Base-by-base conservation (phyloP, 495 filamentous ascomycete genomes). In the Aspergillus panamensis region DNA sequence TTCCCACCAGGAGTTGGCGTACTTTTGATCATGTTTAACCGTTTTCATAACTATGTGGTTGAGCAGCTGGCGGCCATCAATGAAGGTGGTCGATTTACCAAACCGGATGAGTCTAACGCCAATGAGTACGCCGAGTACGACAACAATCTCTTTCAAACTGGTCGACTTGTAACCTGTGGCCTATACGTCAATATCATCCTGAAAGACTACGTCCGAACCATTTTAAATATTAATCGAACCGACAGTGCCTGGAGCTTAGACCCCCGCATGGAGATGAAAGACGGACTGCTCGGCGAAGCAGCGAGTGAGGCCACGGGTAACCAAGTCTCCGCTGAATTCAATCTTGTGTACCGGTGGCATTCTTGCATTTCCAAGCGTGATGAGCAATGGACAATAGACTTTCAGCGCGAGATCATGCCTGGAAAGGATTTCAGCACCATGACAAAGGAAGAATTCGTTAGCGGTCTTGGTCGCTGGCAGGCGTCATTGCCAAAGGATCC, bases 1-100 rank as follows among this genome's bases (percentile, higher is more conserved):
- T 89, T 91, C 57, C 92, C 92, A 1, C 90, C 91, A 0, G 92
- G 92, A 13, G 91, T 94, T 35, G 82, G 87, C 25, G 84, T 87
- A 0, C 51, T 92, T 6, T 68, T 96, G 16, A 87, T 96, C 73
- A 80, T 81, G 76, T 84, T 86, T 70, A 87, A 87, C 62, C 75
- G 89, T 16, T 90, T 90, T 69, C 89, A 92, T 68, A 92, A 92
- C 67, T 77, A 90, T 63, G 80, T 87, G 13, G 86, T 77, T 33
- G 77, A 83, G 33, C 76, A 86, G 55, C 70, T 85, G 51, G 82
- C 80, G 20, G 37, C 62, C 6, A 87, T 88, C 62, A 86, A 88
- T 60, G 83, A 88, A 55, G 66, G 72, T 19, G 79, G 75, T 0
- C 77, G 80, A 16, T 88, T 88, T 56, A 69, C 75, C 6, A 80